A percentile compares a stretch with the other conserved stretches of the same genome.
Conservation (phyloP, 257 asterid species). For the Plantago ovata region DNA sequence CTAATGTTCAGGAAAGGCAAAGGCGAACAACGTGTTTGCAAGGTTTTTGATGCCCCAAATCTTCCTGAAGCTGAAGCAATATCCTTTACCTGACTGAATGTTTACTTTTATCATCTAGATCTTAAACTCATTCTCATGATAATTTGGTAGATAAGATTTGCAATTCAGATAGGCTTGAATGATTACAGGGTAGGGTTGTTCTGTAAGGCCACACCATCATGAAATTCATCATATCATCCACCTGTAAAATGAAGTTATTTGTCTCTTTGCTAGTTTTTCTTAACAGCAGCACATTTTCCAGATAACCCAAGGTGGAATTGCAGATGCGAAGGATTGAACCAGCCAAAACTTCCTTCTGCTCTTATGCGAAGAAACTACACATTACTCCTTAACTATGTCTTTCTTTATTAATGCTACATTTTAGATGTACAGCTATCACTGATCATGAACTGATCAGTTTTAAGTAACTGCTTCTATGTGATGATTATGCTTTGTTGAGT, state of each 20-base stretch:
- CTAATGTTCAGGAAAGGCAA: constrained; percentile 99
- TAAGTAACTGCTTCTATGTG: no score
- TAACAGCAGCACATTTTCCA: constrained; percentile 51
- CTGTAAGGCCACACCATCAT: no score
- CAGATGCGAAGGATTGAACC: constrained; percentile 86
- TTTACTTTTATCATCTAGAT: background rate
- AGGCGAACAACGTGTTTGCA: constrained; percentile 98
- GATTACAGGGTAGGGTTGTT: background rate
- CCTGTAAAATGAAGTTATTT: background rate
- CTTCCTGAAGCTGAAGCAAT: constrained; percentile 99
- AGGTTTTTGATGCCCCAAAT: constrained; percentile 82
- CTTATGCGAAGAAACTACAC: no score
- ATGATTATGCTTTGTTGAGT: no score
- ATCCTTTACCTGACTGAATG: constrained; percentile 44
- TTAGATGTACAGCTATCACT: no score
- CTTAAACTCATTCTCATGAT: constrained; percentile 13
- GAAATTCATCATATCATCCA: background rate
- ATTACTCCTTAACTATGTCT: no score
- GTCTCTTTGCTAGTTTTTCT: constrained; percentile 25
- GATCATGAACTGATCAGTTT: no score
- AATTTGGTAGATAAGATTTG: no score
- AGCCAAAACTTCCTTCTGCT: background rate
- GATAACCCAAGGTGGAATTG: constrained; percentile 81
- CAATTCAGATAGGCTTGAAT: background rate
- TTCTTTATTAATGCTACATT: no score